Conservation (phyloP, 768 basidiomycete species). For the Podaxis carcinomalis region DNA sequence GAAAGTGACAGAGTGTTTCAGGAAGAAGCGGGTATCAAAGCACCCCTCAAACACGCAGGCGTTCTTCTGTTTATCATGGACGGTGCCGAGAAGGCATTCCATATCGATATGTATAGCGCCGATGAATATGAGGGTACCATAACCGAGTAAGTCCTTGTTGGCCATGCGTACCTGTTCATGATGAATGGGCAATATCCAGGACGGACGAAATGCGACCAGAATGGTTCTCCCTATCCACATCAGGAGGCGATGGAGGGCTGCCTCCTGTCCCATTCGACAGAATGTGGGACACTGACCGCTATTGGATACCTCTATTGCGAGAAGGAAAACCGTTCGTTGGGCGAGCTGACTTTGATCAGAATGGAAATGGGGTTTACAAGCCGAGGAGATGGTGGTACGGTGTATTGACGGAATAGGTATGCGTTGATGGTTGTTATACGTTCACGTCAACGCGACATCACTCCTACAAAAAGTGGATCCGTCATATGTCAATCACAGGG, state of each 20-base stretch:
- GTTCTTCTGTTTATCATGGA: conserved; percentile 59
- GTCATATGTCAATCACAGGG: neutral
- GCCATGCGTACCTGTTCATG: neutral
- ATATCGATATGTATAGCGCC: conserved; percentile 71
- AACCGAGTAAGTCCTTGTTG: conserved; percentile 52
- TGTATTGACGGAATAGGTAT: neutral
- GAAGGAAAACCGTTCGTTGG: conserved; percentile 36
- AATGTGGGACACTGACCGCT: conserved; percentile 58
- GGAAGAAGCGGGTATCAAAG: conserved; percentile 82
- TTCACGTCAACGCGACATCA: neutral
- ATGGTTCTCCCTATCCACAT: conserved; percentile 56
- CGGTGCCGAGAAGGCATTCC: conserved; percentile 53
- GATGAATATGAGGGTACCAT: conserved; percentile 55
- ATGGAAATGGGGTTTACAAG: conserved; percentile 9
- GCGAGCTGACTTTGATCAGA: conserved; percentile 39
- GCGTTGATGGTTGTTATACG: neutral
- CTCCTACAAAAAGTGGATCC: neutral
- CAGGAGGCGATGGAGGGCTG: neutral
- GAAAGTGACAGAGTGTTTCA: conserved; percentile 23
- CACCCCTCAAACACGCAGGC: conserved; percentile 60
- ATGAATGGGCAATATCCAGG: conserved; percentile 31
- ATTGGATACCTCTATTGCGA: conserved; percentile 67
- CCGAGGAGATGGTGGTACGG: conserved; percentile 44
- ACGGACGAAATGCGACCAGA: conserved; percentile 85
- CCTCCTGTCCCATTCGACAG: conserved; percentile 53